These are phyloP conservation scores for Trichoderma hamatum DNA, from an alignment of 2,329 filamentous ascomycete species.

Conservation along the genomic window DNA sequence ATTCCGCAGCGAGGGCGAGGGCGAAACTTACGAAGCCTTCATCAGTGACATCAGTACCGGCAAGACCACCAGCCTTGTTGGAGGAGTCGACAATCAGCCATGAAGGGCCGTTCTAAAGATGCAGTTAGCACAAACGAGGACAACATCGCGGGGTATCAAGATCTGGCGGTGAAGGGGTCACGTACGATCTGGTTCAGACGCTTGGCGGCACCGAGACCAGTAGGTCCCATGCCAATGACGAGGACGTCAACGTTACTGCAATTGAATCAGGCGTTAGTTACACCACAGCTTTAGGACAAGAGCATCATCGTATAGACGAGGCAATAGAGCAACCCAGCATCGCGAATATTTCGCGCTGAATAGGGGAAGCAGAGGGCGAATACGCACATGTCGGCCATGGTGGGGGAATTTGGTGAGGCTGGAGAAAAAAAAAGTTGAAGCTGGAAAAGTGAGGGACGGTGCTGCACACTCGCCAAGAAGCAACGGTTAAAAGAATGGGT, in stretches of 20 bases:
- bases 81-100: slow-evolving; percentile 96
- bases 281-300: not conserved
- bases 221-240: slow-evolving; percentile 96
- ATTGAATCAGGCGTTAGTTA: slow-evolving; percentile 29
- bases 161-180: slow-evolving; percentile 39
- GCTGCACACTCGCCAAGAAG: slow-evolving; percentile 15
- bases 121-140: slow-evolving; percentile 33
- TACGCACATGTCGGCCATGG: slow-evolving; percentile 48
- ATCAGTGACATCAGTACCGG: slow-evolving; percentile 89
- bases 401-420: slow-evolving; percentile 35
- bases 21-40: slow-evolving; percentile 87
- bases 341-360: slow-evolving; percentile 9
- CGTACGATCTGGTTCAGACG: slow-evolving; percentile 93
- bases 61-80: slow-evolving; percentile 91
- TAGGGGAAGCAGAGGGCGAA: slow-evolving; percentile 17
- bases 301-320: not conserved
- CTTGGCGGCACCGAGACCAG: slow-evolving; percentile 96
- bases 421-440: slow-evolving; percentile 28
- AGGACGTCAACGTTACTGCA: slow-evolving; percentile 90
- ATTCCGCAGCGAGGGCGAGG: slow-evolving; percentile 25
- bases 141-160: slow-evolving; percentile 27
- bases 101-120: slow-evolving; percentile 76
- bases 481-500: slow-evolving; percentile 12
- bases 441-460: slow-evolving; percentile 29
- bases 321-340: not conserved